Conservation (phyloP, 176 grass and related monocot species). For the Carex myosuroides region DNA sequence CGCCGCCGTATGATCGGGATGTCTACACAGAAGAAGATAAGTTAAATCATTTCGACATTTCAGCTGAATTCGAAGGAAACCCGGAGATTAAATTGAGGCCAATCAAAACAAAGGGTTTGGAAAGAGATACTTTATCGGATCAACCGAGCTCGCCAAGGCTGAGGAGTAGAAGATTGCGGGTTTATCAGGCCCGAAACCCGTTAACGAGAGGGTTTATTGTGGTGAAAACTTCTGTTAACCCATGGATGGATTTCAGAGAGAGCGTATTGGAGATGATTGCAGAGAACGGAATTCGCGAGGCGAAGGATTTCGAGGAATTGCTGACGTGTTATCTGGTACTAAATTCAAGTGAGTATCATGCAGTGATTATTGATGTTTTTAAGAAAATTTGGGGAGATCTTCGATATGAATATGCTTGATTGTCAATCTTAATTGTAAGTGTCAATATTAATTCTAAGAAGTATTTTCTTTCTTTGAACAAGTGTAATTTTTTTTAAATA, state of each 20-base stretch:
- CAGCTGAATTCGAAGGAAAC: background rate
- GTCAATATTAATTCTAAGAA: background rate
- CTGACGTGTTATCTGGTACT: slow-evolving; percentile 73
- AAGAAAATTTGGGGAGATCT: slow-evolving; percentile 36
- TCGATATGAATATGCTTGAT: background rate
- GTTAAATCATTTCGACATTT: slow-evolving; percentile 34
- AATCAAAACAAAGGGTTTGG: slow-evolving; percentile 42
- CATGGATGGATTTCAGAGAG: slow-evolving; percentile 64
- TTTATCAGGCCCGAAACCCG: slow-evolving; percentile 37
- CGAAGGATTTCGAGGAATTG: slow-evolving; percentile 48
- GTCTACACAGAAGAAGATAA: slow-evolving; percentile 19
- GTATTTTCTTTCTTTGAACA: too few species aligned
- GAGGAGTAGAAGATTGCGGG: slow-evolving; percentile 8
- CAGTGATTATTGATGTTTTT: slow-evolving; percentile 64
- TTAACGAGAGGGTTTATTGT: slow-evolving; percentile 36
- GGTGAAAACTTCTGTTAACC: slow-evolving; percentile 56
- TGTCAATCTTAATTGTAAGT: background rate
- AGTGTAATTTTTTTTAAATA: background rate
- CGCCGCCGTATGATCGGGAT: background rate
- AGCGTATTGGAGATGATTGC: slow-evolving; percentile 77
- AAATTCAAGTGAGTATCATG: slow-evolving; percentile 67
- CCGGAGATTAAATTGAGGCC: slow-evolving; percentile 63
- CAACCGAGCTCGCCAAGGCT: background rate
- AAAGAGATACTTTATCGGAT: background rate
- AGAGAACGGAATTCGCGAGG: slow-evolving; percentile 34